Evolutionary conservation across 768 basidiomycete genomes (phyloP).

Genomic region (Amanita subjunquillea): DNA sequence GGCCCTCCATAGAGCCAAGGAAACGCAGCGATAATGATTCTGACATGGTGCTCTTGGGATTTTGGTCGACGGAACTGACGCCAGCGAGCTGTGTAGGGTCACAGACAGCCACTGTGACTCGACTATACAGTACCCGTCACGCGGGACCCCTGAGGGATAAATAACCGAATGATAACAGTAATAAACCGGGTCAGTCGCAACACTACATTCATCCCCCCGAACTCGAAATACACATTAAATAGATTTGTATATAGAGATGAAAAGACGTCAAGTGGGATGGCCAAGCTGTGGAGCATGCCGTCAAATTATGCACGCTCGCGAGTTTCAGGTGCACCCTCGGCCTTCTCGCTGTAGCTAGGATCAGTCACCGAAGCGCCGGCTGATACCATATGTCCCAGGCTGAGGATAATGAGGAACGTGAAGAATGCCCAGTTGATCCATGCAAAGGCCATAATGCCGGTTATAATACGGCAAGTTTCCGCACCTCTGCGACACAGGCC

Average conservation of each 20-base stretch:
- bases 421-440: slow-evolving; percentile 56
- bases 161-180: too few species aligned
- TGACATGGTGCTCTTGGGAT: slow-evolving; percentile 44
- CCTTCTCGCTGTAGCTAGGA: slow-evolving; percentile 12
- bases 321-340: not conserved
- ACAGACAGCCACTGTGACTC: slow-evolving; percentile 55
- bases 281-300: too few species aligned
- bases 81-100: slow-evolving; percentile 16
- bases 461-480: slow-evolving; percentile 48
- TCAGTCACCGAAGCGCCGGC: slow-evolving; percentile 9
- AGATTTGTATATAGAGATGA: too few species aligned
- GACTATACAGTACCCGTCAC: slow-evolving; percentile 49
- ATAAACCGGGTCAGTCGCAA: too few species aligned
- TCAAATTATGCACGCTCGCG: not conserved
- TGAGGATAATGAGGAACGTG: slow-evolving; percentile 35
- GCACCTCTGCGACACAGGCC: slow-evolving; percentile 41
- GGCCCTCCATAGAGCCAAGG: slow-evolving; percentile 85
- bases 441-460: slow-evolving; percentile 54
- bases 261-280: too few species aligned
- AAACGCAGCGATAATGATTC: slow-evolving; percentile 84
- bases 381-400: slow-evolving; percentile 17
- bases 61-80: slow-evolving; percentile 6
- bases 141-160: not conserved
- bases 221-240: too few species aligned
- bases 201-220: too few species aligned